Base-by-base conservation (phyloP, 73 alveolate genomes). In the Paramecium bursaria region DNA sequence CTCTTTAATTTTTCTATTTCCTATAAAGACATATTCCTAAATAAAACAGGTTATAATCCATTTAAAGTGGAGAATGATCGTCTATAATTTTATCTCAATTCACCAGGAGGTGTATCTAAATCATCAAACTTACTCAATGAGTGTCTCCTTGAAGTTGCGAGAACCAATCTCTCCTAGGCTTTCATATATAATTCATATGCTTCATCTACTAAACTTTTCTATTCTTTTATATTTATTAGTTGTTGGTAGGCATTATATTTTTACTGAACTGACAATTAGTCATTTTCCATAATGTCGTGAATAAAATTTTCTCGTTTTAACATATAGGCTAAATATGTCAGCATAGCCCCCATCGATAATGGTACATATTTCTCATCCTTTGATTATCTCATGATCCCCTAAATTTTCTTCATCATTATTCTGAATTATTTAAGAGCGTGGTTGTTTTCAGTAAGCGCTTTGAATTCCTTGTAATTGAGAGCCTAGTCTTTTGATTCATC, bases 181-280 rank as follows among this genome's bases (percentile, higher is more conserved):
- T 57, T 57, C 3, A 57, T 27, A 29, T 2, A 57, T 27, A 57
- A 0, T 11, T 3, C 6, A 27, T 4, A 26, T 5, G 76, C 76
- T 57, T 57, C 76, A 30, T 57, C 76, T 10, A 50, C 76, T 2
- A 57, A 30, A 13, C 51, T 57, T 57, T 57, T 57, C 26, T 57
- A 39, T 25, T 67, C 82, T 67, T 17, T 67, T 15, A 35, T 67
- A 11, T 7, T n/a, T 2, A 57, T 57, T 15, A 57, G 22, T 57
- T 23, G 33, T 2, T 27, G 7, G 15, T 30, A 57, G 2, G 52
- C 50, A 10, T 10, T 11, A 23, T 30, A 57, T 57, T 57, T 57
- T n/a, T n/a, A n/a, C n/a, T n/a, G n/a, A 1, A 10, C 46, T 57
- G 21, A 57, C 1, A 26, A 30, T 26, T 29, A 30, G 9, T 57